Evolutionary conservation across 768 basidiomycete genomes (phyloP).

Genomic region (Suillus placidus): DNA sequence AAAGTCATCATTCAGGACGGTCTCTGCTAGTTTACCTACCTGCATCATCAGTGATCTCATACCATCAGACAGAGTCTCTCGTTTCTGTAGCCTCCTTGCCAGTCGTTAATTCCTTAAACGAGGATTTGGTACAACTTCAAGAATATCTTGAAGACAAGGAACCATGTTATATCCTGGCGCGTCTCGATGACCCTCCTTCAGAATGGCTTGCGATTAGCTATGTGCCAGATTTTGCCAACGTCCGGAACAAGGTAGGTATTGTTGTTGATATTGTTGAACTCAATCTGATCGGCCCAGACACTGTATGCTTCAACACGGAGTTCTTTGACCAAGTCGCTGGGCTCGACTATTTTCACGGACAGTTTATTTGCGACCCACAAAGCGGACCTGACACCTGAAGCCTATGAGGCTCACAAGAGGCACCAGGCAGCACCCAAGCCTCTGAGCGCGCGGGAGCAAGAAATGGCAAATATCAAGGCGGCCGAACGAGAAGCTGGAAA

Average conservation of each 20-base stretch:
- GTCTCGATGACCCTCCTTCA: slow-evolving; percentile 56
- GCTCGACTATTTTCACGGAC: slow-evolving; percentile 71
- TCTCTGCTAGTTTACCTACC: slow-evolving; percentile 36
- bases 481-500: slow-evolving; percentile 68
- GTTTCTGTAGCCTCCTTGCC: slow-evolving; percentile 58
- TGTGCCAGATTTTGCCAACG: slow-evolving; percentile 79
- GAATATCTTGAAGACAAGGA: slow-evolving; percentile 57
- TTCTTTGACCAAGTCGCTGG: slow-evolving; percentile 70
- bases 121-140: slow-evolving; percentile 64
- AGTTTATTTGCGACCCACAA: slow-evolving; percentile 79
- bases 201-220: slow-evolving; percentile 80
- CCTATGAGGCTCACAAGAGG: slow-evolving; percentile 72
- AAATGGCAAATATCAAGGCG: slow-evolving; percentile 73
- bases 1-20: slow-evolving; percentile 79
- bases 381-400: slow-evolving; percentile 62
- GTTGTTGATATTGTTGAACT: slow-evolving; percentile 13
- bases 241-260: slow-evolving; percentile 71
- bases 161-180: slow-evolving; percentile 78
- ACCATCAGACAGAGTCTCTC: slow-evolving; percentile 58
- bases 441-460: slow-evolving; percentile 79
- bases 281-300: slow-evolving; percentile 55
- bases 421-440: slow-evolving; percentile 80
- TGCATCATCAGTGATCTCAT: slow-evolving; percentile 27
- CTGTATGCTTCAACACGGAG: slow-evolving; percentile 81
- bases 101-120: slow-evolving; percentile 52